Conservation (phyloP, 441 rosid species). For the Croton setiger region DNA sequence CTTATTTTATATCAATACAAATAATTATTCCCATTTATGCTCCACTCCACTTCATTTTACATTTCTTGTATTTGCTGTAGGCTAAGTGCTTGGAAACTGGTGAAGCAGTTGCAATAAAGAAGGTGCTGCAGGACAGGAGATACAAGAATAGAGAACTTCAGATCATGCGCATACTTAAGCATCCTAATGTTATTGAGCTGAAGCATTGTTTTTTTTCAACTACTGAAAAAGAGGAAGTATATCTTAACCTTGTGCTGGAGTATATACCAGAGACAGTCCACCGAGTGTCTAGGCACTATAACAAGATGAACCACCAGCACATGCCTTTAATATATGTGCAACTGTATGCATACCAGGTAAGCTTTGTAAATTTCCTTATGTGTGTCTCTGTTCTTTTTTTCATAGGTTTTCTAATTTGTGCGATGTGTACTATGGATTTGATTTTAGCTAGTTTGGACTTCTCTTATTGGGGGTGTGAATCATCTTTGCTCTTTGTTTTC, state of each 20-base stretch:
- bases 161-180: constrained; percentile 64
- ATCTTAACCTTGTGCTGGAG: constrained; percentile 80
- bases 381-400: constrained; percentile 8
- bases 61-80: constrained; percentile 32
- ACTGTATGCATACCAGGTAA: constrained; percentile 79
- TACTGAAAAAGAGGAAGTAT: constrained; percentile 68
- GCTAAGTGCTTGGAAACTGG: constrained; percentile 84
- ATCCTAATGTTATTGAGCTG: constrained; percentile 71
- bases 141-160: constrained; percentile 93
- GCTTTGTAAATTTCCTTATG: constrained; percentile 1
- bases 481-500: constrained; percentile 13
- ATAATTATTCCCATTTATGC: constrained; percentile 3
- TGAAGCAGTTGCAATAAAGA: constrained; percentile 85
- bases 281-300: constrained; percentile 63
- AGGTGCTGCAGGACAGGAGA: constrained; percentile 90
- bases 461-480: constrained; percentile 7
- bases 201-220: constrained; percentile 82
- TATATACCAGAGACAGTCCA: constrained; percentile 76
- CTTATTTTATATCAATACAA: not conserved
- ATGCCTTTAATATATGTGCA: constrained; percentile 67
- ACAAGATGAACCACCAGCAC: constrained; percentile 59
- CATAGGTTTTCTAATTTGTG: constrained; percentile 10
- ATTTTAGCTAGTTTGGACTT: not conserved
- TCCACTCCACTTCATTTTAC: not conserved
- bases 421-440: not conserved